Evolutionary conservation across 768 basidiomycete genomes (phyloP), one percentile per base, ranked within the genome.

Genomic region (Amylocystis lapponica): DNA sequence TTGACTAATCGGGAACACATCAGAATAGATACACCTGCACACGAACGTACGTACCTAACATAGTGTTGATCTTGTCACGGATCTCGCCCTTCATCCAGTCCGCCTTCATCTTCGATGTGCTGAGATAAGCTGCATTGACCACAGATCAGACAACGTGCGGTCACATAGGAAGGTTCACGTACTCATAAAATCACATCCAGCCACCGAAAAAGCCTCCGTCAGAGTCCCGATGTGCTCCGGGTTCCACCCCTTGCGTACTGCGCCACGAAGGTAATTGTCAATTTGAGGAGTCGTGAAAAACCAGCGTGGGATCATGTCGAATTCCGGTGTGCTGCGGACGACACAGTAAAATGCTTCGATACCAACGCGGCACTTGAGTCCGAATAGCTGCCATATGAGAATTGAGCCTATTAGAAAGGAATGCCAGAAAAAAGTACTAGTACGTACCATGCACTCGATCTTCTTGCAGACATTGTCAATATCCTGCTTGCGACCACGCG

Each of bases 131-230:
- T 27, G 4, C 22, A n/a, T n/a, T n/a, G n/a, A n/a, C n/a, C n/a
- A n/a, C n/a, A n/a, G n/a, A n/a, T 23, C 14, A 22, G 19, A 21
- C 36, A 11, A 7, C 17, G 22, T 21, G 6, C 5, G 20, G 26
- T 21, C n/a, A n/a, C n/a, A n/a, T 11, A 11, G 22, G 19, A 8
- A 20, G 16, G 13, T 22, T 3, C 2, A 16, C 41, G 5, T 16
- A 42, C 41, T n/a, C 14, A 35, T 16, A 16, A 25, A 35, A 21
- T 43, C 42, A n/a, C 33, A 36, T 12, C 42, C 42, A 13, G 42
- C 33, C 25, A 43, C 23, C 9, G 42, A 21, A 17, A 43, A 43
- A 3, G 42, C 42, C 34, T 43, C 42, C n/a, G 26, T 23, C 6
- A 42, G 41, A 17, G 19, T 16, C 8, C 41, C 32, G n/a, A 42